Conservation (phyloP, 257 asterid genomes). For the Penstemon newberryi region DNA sequence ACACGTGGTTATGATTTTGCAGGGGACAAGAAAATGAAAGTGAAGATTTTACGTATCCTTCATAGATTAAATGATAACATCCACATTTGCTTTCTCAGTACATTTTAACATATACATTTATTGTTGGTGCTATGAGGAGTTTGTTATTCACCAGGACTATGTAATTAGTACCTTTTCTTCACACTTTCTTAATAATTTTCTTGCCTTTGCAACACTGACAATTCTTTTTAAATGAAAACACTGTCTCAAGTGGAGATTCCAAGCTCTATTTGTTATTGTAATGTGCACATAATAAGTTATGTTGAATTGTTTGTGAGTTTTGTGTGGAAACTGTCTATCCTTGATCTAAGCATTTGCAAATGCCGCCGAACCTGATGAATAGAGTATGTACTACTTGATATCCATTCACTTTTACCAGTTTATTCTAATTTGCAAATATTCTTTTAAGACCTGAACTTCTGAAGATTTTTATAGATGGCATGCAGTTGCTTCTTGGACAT, state of each 20-base stretch:
- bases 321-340: conserved; percentile 30
- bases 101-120: not conserved
- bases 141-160: not conserved
- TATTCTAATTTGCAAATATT: not conserved
- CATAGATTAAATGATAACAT: not conserved
- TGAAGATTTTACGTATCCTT: conserved; percentile 86
- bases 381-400: conserved; percentile 57
- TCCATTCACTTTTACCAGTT: conserved; percentile 8
- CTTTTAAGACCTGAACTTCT: conserved; percentile 12
- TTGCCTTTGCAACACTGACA: not conserved
- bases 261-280: not conserved
- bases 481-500: conserved; percentile 92
- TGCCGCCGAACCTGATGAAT: conserved; percentile 33
- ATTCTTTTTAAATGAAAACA: not conserved
- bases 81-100: not conserved
- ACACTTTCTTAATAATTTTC: not conserved
- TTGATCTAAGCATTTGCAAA: conserved; percentile 42
- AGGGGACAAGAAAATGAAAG: conserved; percentile 68
- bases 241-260: not conserved
- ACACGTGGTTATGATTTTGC: conserved; percentile 33
- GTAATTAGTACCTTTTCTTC: not conserved
- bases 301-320: not conserved
- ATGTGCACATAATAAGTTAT: not conserved
- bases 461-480: conserved; percentile 56
- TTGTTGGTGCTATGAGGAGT: not conserved